Conservation (phyloP, 2,329 filamentous ascomycete species). For the Lecanosticta acicola region DNA sequence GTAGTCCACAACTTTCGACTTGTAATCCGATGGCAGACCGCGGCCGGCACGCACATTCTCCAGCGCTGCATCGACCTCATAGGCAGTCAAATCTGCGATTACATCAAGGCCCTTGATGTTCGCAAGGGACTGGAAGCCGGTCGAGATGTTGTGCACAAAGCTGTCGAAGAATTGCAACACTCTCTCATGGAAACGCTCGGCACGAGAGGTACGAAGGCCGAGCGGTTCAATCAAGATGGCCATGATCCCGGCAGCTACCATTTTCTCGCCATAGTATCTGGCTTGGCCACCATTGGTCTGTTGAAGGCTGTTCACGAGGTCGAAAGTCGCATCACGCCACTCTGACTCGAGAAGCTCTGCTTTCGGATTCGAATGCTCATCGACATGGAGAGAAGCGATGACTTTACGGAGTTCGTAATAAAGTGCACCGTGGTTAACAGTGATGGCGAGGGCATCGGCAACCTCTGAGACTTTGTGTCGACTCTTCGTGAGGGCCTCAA, state of each 20-base stretch:
- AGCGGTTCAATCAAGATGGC: slow-evolving; percentile 86
- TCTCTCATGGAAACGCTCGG: slow-evolving; percentile 76
- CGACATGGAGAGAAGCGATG: slow-evolving; percentile 68
- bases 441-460: slow-evolving; percentile 83
- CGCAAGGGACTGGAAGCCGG: slow-evolving; percentile 78
- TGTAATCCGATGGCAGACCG: slow-evolving; percentile 66
- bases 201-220: slow-evolving; percentile 71
- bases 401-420: slow-evolving; percentile 90
- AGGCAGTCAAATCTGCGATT: slow-evolving; percentile 80
- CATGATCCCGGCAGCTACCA: slow-evolving; percentile 84
- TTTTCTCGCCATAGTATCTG: slow-evolving; percentile 74
- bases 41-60: slow-evolving; percentile 60
- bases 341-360: slow-evolving; percentile 64
- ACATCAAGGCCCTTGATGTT: slow-evolving; percentile 77
- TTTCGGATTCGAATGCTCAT: slow-evolving; percentile 52
- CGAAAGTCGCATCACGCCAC: slow-evolving; percentile 86
- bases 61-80: slow-evolving; percentile 67
- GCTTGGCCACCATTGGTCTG: slow-evolving; percentile 50
- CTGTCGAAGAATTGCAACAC: slow-evolving; percentile 83
- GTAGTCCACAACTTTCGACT: slow-evolving; percentile 83
- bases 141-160: slow-evolving; percentile 72
- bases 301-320: slow-evolving; percentile 72
- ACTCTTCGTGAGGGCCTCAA: slow-evolving; percentile 81
- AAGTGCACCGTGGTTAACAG: slow-evolving; percentile 91
- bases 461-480: slow-evolving; percentile 74